Evolutionary conservation across 495 filamentous ascomycete species (phyloP), one percentile per base, ranked within the genome.

Genomic region (Penicillium waksmanii): DNA sequence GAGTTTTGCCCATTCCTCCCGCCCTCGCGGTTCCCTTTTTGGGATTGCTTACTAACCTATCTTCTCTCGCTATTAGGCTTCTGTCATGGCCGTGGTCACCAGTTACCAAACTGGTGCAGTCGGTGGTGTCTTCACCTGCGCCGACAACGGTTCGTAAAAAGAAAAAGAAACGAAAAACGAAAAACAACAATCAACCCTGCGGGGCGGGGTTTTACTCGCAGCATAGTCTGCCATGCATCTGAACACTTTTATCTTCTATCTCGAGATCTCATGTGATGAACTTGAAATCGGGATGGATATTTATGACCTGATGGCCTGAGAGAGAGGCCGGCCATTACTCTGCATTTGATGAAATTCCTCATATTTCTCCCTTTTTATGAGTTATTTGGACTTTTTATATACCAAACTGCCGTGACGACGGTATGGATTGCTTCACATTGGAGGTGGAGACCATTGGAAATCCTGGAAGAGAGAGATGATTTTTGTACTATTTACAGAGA

Each of bases 61-160:
- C 36, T 9, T 31, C 6, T 31, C 27, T 9, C 1, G 27, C 27
- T 6, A 31, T 31, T 38, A 85, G 80, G 76, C 80, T 43, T 80
- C 82, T 46, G 79, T 90, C 27, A 81, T 89, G 73, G 83, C 82
- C 42, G 89, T 91, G 21, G 73, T 91, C 34, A 72, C 85, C 55
- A 82, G 79, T 53, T 91, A 89, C 62, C 51, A 73, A 8, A 68
- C 72, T 2, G 82, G 82, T 17, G 69, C 71, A 6, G 82, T 90
- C 18, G 77, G 83, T 9, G 80, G 79, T 6, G 78, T 85, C 2
- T 92, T 90, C 62, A 80, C 82, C 5, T 92, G 89, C 65, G 76
- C 73, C n/a, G 83, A 76, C 58, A 90, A 90, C 51, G 82, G 56
- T 35, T 49, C 80, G 7, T 81, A 74, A 75, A 57, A 18, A 18